Evolutionary conservation across 1,284 basidiomycete genomes (phyloP), one percentile per base, ranked within the genome.

Genomic region (Phellinidium pouzarii): DNA sequence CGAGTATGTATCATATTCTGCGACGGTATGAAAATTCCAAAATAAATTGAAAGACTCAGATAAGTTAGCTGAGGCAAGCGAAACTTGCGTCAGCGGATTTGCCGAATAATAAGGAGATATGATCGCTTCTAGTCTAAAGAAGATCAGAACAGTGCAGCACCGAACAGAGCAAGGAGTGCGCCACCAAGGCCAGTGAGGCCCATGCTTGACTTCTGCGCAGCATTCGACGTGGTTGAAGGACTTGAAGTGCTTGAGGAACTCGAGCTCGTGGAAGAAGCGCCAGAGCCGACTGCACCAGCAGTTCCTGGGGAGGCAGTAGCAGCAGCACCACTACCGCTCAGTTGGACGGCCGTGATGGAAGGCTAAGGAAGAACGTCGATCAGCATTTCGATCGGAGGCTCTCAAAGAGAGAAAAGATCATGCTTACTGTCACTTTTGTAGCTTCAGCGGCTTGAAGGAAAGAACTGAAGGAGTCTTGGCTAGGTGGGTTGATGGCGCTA

Each of bases 401-500:
- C 14, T 31, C 3, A 20, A n/a, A n/a, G 8, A 19, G n/a, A 22
- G 26, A 25, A 22, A 1, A 27, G n/a, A 7, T n/a, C 36, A 29
- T 29, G 26, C 47, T 27, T 22, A 55, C 53, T 4, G 51, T 50
- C 19, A 43, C 41, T 2, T 45, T 53, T n/a, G 46, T 47, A 2
- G 43, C 41, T 5, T 14, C 22, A 14, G 55, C 55, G 14, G 41
- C 44, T 19, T 46, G 9, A 14, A 19, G 14, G 43, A 50, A 56
- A 9, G 50, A 48, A n/a, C n/a, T 40, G 22, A 52, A 34, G 3
- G 19, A 27, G 9, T 20, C 48, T 6, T 29, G 17, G 12, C 11
- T 2, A 12, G 26, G 36, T n/a, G 55, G 22, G 41, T 53, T 53
- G 31, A 57, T 50, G 9, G 55, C 52, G 19, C 55, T 50, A 17